Evolutionary conservation across 352 stramenopile species (phyloP).

Genomic region (Globisporangium nodosum): DNA sequence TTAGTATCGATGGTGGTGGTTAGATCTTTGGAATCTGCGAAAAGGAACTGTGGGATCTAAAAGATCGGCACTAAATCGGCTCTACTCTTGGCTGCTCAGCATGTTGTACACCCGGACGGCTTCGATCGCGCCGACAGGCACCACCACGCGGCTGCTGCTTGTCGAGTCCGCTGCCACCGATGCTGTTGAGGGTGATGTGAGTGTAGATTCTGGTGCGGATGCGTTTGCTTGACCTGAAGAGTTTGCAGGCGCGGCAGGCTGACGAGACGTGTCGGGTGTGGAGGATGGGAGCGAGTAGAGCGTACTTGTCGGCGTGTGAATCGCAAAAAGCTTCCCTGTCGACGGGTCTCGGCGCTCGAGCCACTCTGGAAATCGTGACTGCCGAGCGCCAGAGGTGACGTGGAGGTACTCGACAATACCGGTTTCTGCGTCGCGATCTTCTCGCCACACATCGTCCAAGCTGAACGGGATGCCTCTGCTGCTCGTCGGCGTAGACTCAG

Average conservation of each 20-base stretch:
- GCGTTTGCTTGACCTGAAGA: not conserved
- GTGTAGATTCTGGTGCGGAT: not conserved
- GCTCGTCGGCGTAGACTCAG: not conserved
- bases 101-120: constrained; percentile 20
- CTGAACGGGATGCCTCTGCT: constrained; percentile 4
- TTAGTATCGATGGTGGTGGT: not conserved
- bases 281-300: constrained; percentile 2
- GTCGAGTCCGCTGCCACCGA: not conserved
- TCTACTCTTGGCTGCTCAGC: constrained; percentile 4
- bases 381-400: constrained; percentile 5
- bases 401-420: constrained; percentile 10
- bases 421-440: constrained; percentile 1
- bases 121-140: constrained; percentile 21
- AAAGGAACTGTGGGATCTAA: too few relatives aligned
- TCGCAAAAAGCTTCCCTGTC: constrained; percentile 12
- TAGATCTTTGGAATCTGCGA: not conserved
- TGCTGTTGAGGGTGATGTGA: not conserved
- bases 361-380: constrained; percentile 11
- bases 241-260: not conserved
- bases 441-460: constrained; percentile 9
- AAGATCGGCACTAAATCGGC: not conserved
- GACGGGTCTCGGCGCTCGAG: constrained; percentile 6
- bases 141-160: not conserved
- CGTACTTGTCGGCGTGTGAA: constrained; percentile 14
- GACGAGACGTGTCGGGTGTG: not conserved